A percentile compares a stretch with the other conserved stretches of the same genome.
Conservation (phyloP, 148 eudicot genomes). For the Oxyria digyna region DNA sequence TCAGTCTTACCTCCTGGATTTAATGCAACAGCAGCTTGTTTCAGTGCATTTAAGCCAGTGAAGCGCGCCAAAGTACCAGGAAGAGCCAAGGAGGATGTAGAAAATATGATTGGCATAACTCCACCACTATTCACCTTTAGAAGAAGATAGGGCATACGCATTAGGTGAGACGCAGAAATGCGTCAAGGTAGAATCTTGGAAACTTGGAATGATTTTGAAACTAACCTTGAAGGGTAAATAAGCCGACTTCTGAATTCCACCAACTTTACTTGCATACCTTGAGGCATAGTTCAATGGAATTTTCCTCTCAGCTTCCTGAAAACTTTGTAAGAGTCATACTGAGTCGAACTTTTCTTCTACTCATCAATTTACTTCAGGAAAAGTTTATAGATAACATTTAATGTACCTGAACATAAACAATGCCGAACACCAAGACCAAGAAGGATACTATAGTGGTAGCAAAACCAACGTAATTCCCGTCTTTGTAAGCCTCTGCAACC, state of each 20-base stretch:
- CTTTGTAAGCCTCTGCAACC: conserved; percentile 73
- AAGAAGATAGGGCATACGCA: not conserved
- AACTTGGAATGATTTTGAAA: not conserved
- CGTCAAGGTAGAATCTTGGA: no score
- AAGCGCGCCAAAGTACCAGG: conserved; percentile 95
- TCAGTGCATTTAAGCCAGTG: conserved; percentile 63
- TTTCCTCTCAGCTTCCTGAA: conserved; percentile 99
- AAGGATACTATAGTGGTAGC: conserved; percentile 53
- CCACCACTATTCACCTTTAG: conserved; percentile 92
- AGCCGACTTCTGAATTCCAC: conserved; percentile 87
- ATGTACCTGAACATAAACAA: conserved; percentile 95
- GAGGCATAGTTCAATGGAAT: conserved; percentile 98
- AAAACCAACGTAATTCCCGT: conserved; percentile 82
- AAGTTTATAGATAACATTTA: not conserved
- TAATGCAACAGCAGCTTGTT: conserved; percentile 76
- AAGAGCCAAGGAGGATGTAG: conserved; percentile 93
- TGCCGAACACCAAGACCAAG: conserved; percentile 73
- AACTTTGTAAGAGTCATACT: conserved; percentile 18
- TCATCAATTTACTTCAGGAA: not conserved
- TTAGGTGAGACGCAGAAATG: no score
- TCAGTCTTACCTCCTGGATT: conserved; percentile 84
- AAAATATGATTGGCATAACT: conserved; percentile 98
- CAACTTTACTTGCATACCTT: conserved; percentile 65
- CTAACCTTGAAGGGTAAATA: conserved; percentile 91
- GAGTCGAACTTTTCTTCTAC: conserved; percentile 13